A percentile compares a stretch with the other conserved stretches of the same genome.
These are phyloP conservation scores for Sporothrix dimorphospora DNA, from an alignment of 2,329 filamentous ascomycete species.

Conservation along the genomic window DNA sequence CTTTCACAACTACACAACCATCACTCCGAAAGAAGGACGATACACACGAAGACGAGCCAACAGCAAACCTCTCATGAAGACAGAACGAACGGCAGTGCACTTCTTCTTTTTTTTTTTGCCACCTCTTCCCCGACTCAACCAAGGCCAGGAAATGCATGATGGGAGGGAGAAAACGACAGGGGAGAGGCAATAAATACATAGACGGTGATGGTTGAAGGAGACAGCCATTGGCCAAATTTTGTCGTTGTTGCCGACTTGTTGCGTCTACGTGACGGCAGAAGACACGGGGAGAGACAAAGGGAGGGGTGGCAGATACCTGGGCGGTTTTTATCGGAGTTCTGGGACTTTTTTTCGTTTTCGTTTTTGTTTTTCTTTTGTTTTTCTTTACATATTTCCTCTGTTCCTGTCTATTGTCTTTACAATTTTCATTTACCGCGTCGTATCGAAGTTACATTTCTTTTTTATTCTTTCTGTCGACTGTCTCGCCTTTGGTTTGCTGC, in stretches of 20 bases:
- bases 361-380: constrained; percentile 1
- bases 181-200: background rate
- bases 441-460: background rate
- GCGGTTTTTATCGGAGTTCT: constrained; percentile 29
- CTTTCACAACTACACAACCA: background rate
- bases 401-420: background rate
- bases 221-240: background rate
- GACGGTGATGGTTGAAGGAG: background rate
- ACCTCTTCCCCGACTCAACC: too few relatives aligned
- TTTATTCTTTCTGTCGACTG: background rate
- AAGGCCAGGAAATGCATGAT: background rate
- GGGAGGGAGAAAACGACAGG: background rate
- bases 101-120: constrained; percentile 7
- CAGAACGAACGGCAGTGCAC: background rate
- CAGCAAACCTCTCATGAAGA: background rate
- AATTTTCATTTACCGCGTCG: background rate
- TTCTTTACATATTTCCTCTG: background rate
- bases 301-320: constrained; percentile 31
- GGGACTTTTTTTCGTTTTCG: constrained; percentile 23
- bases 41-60: constrained; percentile 1
- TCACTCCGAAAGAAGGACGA: background rate
- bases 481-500: background rate
- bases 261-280: too few relatives aligned
- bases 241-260: background rate
- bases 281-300: constrained; percentile 4